These are phyloP conservation scores for Zostera marina DNA, from an alignment of 116 monocot species.

Conservation along the genomic window DNA sequence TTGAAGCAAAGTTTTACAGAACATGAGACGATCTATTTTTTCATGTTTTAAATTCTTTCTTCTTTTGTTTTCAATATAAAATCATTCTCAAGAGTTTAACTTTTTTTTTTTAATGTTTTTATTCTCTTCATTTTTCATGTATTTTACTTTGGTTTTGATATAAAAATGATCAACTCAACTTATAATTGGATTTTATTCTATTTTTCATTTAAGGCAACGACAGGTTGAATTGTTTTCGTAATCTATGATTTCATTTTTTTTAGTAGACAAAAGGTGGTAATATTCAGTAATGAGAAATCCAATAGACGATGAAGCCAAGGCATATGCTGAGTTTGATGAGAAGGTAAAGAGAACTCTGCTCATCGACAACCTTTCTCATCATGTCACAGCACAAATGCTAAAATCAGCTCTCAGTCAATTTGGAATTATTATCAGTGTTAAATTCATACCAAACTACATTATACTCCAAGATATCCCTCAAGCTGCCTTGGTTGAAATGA, in stretches of 20 bases:
- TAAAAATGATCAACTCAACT: too few species aligned
- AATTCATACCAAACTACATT: conserved; percentile 46
- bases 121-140: too few species aligned
- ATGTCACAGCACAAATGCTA: conserved; percentile 40
- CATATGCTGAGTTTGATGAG: conserved; percentile 46
- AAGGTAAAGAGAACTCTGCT: conserved; percentile 75
- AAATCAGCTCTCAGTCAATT: conserved; percentile 55
- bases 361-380: conserved; percentile 54
- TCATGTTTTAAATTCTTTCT: too few species aligned
- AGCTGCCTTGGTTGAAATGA: conserved; percentile 72
- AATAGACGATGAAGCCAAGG: conserved; percentile 9
- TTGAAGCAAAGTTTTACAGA: too few species aligned
- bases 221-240: background rate
- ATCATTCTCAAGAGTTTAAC: too few species aligned
- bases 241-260: background rate
- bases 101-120: too few species aligned
- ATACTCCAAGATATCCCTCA: conserved; percentile 43
- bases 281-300: background rate
- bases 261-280: background rate
- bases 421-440: conserved; percentile 32
- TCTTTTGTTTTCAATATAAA: too few species aligned
- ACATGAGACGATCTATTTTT: too few species aligned
- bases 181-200: too few species aligned
- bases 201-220: too few species aligned
- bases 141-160: too few species aligned